These are phyloP conservation scores for Adiantum capillusveneris DNA, from an alignment of 75 land plant species.

Conservation along the genomic window DNA sequence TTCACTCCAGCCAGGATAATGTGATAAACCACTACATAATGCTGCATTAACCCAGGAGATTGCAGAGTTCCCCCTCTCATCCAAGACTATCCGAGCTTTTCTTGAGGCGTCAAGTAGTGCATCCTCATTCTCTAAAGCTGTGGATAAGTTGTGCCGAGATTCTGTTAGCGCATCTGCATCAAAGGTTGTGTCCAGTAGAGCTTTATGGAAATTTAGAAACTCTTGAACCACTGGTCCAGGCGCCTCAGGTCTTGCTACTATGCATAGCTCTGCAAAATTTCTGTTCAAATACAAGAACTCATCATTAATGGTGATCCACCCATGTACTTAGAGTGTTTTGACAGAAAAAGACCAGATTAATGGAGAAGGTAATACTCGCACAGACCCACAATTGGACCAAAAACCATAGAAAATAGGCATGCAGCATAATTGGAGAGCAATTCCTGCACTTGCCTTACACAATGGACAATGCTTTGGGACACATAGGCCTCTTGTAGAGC, in stretches of 20 bases:
- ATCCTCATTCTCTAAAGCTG: not conserved
- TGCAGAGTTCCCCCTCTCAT: conserved; percentile 20
- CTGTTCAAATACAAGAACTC: conserved; percentile 33
- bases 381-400: no score
- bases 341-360: no score
- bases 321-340: no score
- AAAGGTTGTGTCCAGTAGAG: conserved; percentile 24
- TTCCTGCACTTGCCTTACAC: conserved; percentile 36
- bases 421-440: no score
- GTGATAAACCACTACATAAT: conserved; percentile 66
- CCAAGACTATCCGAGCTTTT: conserved; percentile 26
- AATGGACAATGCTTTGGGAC: conserved; percentile 48
- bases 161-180: conserved; percentile 43
- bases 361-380: no score
- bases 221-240: conserved; percentile 73
- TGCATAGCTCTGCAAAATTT: conserved; percentile 74
- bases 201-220: conserved; percentile 62
- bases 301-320: no score
- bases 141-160: not conserved
- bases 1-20: conserved; percentile 40
- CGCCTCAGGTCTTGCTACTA: conserved; percentile 45
- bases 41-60: conserved; percentile 87
- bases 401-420: no score
- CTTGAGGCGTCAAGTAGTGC: not conserved
- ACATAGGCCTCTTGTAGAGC: conserved; percentile 63